Evolutionary conservation across 2,329 filamentous ascomycete species (phyloP).

Genomic region (Botrytis sinoallii): DNA sequence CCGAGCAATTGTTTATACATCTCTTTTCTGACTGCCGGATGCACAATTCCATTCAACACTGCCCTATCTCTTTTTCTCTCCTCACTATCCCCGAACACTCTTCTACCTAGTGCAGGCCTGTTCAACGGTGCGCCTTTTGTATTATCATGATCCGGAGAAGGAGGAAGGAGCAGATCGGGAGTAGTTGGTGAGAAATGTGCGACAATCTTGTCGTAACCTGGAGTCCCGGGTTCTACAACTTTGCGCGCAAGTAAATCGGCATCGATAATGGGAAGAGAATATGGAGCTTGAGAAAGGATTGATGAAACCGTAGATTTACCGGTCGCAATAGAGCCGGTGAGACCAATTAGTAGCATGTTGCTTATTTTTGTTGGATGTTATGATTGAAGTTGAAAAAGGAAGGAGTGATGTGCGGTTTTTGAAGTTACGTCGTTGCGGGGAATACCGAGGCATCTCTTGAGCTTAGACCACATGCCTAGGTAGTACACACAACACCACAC

Average conservation of each 20-base stretch:
- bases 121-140: constrained; percentile 74
- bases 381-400: constrained; percentile 5
- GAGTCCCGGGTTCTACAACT: constrained; percentile 89
- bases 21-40: constrained; percentile 80
- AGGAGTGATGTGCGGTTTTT: neutral
- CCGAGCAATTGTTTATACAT: constrained; percentile 74
- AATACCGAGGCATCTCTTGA: constrained; percentile 3
- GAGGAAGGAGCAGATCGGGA: constrained; percentile 74
- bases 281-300: constrained; percentile 74
- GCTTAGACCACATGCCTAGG: neutral
- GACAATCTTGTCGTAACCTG: constrained; percentile 80
- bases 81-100: constrained; percentile 79
- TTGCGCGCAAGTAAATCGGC: constrained; percentile 89
- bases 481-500: neutral
- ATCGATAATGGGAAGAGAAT: constrained; percentile 88
- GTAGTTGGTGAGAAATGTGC: constrained; percentile 77
- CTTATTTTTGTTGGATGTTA: neutral
- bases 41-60: constrained; percentile 84
- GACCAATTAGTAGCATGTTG: constrained; percentile 85
- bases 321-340: constrained; percentile 96
- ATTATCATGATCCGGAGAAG: constrained; percentile 51
- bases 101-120: constrained; percentile 75
- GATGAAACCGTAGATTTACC: constrained; percentile 95
- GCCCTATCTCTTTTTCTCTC: constrained; percentile 68
- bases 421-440: neutral